A percentile compares a stretch with the other conserved stretches of the same genome.
phyloP scores from a whole-genome alignment of 345 rosid genomes.

The Raphanus sativus region DNA sequence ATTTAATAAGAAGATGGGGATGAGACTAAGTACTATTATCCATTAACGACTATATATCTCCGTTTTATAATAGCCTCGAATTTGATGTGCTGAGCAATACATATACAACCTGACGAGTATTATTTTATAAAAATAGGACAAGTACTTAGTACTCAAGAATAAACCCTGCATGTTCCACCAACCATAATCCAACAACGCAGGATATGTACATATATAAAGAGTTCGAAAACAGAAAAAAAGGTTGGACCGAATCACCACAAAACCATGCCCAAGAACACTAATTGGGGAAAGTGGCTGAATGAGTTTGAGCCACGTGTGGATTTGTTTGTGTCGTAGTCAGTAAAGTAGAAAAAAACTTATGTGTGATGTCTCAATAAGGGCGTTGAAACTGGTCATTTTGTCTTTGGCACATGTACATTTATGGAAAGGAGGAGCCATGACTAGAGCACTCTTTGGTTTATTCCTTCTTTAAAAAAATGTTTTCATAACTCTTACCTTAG shows the following conservation, averaged over 20 bases:
- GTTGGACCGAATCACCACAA: background rate
- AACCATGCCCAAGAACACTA: conserved; percentile 25
- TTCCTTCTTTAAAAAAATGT: background rate
- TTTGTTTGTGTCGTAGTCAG: conserved; percentile 6
- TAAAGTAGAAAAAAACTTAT: conserved; percentile 13
- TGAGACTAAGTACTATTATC: background rate
- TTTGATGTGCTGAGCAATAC: background rate
- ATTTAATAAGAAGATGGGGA: background rate
- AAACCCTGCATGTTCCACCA: conserved; percentile 20
- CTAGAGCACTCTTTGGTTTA: conserved; percentile 4
- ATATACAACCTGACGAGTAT: background rate
- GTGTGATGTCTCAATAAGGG: conserved; percentile 4
- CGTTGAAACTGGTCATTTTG: conserved; percentile 28
- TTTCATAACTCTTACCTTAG: background rate
- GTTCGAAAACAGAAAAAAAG: background rate
- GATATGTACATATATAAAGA: background rate
- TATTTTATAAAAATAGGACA: background rate
- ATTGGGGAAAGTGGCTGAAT: conserved; percentile 16
- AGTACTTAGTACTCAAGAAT: background rate
- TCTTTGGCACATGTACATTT: conserved; percentile 30
- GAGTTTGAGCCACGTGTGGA: conserved; percentile 11
- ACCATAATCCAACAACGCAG: background rate
- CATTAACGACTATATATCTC: background rate
- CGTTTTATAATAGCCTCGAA: background rate
- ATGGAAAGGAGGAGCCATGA: conserved; percentile 14